Evolutionary conservation across 1,139 yeast species (phyloP), one percentile per base, ranked within the genome.

Genomic region (Saccharomyces uvarum): DNA sequence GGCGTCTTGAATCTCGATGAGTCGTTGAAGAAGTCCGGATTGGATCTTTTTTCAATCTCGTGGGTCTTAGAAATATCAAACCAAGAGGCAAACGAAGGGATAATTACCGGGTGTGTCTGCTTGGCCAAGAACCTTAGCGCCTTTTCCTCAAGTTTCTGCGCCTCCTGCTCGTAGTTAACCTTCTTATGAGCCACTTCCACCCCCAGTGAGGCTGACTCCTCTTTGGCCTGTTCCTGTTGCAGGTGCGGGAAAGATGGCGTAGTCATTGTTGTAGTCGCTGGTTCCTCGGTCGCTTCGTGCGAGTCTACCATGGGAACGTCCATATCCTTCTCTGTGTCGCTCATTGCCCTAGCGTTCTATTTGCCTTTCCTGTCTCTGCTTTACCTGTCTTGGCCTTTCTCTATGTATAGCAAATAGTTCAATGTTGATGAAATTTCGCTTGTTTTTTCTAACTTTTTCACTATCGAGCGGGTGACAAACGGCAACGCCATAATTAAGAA

Each of bases 41-140:
- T 76, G 61, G 87, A 83, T 59, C 83, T 78, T 63, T 79, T 79
- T 69, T 88, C 97, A 59, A 88, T 83, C 33, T 81, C 78, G 68
- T 88, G 89, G 51, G 88, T 75, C 21, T 67, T 69, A 61, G 80
- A 79, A 63, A 88, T 74, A 63, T 83, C 78, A 66, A 88, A 88
- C 97, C 97, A 89, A 58, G 83, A 78, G 13, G 95, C 80, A 70
- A 84, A 89, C n/a, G 95, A 85, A 6, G 97, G 97, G 54, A 88
- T 76, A 16, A 84, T 81, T 41, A 82, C 78, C 0, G 81, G 77
- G 58, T 75, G 75, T 1, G 79, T 72, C 58, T 77, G 81, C 55
- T 74, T 76, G 1, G 81, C 80, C 27, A 77, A 60, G 59, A 72
- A 77, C 46, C 67, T 61, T 53, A 70, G 69, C 4, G 80, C 79